Evolutionary conservation across 2,329 filamentous ascomycete genomes (phyloP).

Genomic region (Emmonsiellopsis sp.): DNA sequence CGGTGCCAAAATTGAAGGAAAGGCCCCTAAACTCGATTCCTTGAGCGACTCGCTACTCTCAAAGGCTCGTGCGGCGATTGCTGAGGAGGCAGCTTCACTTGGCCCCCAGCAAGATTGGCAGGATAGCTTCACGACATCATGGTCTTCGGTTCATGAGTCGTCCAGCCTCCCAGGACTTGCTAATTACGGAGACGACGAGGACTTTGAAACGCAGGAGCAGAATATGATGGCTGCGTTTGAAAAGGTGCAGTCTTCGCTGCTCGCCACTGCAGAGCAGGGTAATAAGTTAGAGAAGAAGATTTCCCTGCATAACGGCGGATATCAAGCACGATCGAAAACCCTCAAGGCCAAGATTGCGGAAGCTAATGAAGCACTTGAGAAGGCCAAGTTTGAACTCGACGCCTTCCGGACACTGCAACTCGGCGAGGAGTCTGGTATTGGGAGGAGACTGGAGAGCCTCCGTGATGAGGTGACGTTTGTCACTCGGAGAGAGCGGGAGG

Average conservation of each 20-base stretch:
- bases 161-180: slow-evolving; percentile 62
- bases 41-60: slow-evolving; percentile 65
- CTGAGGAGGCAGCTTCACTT: slow-evolving; percentile 54
- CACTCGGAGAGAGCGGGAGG: slow-evolving; percentile 74
- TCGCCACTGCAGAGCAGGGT: slow-evolving; percentile 65
- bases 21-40: slow-evolving; percentile 49
- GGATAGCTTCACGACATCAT: slow-evolving; percentile 43
- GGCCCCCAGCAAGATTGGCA: slow-evolving; percentile 42
- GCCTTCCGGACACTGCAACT: slow-evolving; percentile 67
- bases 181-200: slow-evolving; percentile 68
- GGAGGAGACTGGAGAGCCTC: slow-evolving; percentile 61
- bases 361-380: slow-evolving; percentile 64
- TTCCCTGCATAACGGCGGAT: slow-evolving; percentile 76
- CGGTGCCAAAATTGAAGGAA: slow-evolving; percentile 55
- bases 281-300: slow-evolving; percentile 93
- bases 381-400: slow-evolving; percentile 62
- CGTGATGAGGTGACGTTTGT: slow-evolving; percentile 78
- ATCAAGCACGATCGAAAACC: slow-evolving; percentile 74
- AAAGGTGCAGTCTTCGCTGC: slow-evolving; percentile 62
- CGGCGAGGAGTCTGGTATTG: slow-evolving; percentile 69
- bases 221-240: slow-evolving; percentile 66
- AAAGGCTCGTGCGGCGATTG: slow-evolving; percentile 66
- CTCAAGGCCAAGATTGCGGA: slow-evolving; percentile 71
- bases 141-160: slow-evolving; percentile 40
- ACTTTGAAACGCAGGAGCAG: slow-evolving; percentile 46